These are phyloP conservation scores for Clathrospora elynae DNA, from an alignment of 2,329 filamentous ascomycete species.

Conservation along the genomic window DNA sequence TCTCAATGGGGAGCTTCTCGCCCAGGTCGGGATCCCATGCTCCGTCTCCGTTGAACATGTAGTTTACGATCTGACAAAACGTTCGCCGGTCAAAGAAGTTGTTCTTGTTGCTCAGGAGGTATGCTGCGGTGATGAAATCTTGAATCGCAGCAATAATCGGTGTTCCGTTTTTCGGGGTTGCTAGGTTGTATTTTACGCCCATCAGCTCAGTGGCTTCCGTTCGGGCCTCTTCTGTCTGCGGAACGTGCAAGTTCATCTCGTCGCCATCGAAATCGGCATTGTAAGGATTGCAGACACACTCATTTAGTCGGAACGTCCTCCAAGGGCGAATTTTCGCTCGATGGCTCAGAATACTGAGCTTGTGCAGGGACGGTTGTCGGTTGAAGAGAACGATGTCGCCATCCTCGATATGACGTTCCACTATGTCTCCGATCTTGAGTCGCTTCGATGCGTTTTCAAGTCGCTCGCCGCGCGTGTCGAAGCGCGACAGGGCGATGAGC, in stretches of 20 bases:
- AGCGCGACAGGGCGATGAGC: slow-evolving; percentile 60
- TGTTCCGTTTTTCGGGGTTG: slow-evolving; percentile 95
- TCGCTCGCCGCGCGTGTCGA: slow-evolving; percentile 59
- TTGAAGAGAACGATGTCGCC: slow-evolving; percentile 98
- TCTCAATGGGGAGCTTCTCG: slow-evolving; percentile 68
- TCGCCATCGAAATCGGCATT: slow-evolving; percentile 99
- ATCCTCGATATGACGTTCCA: slow-evolving; percentile 93
- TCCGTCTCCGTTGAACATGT: slow-evolving; percentile 81
- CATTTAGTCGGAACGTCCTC: slow-evolving; percentile 94
- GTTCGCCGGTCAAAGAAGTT: slow-evolving; percentile 86
- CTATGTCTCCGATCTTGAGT: slow-evolving; percentile 81
- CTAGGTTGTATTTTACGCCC: slow-evolving; percentile 96
- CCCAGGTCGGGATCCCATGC: slow-evolving; percentile 55
- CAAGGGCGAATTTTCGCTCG: slow-evolving; percentile 90
- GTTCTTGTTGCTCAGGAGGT: slow-evolving; percentile 88
- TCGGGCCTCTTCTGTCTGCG: slow-evolving; percentile 94
- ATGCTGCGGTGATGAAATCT: slow-evolving; percentile 97
- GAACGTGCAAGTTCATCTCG: slow-evolving; percentile 98
- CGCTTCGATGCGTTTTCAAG: slow-evolving; percentile 72
- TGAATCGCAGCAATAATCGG: slow-evolving; percentile 99
- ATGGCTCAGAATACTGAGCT: slow-evolving; percentile 97
- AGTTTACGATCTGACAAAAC: slow-evolving; percentile 88
- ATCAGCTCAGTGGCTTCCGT: slow-evolving; percentile 95
- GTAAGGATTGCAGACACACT: slow-evolving; percentile 97
- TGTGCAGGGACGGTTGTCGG: slow-evolving; percentile 95